Percentiles rank a stretch among this genome's conserved stretches.
Conservation (phyloP, 768 basidiomycete species). For the Termitomyces sp. region DNA sequence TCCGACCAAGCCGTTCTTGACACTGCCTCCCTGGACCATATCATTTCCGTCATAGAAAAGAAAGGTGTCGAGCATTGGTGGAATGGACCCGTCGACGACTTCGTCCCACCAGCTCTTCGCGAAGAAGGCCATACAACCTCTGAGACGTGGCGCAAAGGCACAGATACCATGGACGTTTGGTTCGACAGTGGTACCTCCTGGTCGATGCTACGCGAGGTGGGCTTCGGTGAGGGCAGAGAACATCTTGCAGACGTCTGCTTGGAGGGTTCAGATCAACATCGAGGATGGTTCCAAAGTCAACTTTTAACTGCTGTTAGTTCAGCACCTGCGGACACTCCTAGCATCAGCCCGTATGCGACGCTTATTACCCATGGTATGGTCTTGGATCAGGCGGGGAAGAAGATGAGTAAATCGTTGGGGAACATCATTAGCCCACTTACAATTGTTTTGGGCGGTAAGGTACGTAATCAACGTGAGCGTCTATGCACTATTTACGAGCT, state of each 20-base stretch:
- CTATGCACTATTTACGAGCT: slow-evolving; percentile 2
- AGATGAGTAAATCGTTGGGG: slow-evolving; percentile 97
- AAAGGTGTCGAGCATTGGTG: slow-evolving; percentile 90
- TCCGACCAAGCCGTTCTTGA: slow-evolving; percentile 67
- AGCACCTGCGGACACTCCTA: slow-evolving; percentile 25
- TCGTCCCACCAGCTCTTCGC: slow-evolving; percentile 62
- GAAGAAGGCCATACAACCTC: slow-evolving; percentile 39
- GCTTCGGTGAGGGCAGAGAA: slow-evolving; percentile 27
- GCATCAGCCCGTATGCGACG: slow-evolving; percentile 60
- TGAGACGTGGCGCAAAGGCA: slow-evolving; percentile 69
- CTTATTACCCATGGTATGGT: slow-evolving; percentile 98
- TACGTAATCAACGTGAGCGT: slow-evolving; percentile 29
- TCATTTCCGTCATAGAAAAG: slow-evolving; percentile 66
- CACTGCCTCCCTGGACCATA: slow-evolving; percentile 63
- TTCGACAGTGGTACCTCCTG: slow-evolving; percentile 97
- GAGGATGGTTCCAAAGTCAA: slow-evolving; percentile 98
- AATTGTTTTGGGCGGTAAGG: slow-evolving; percentile 75
- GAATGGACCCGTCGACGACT: slow-evolving; percentile 80
- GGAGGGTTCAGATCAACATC: slow-evolving; percentile 96
- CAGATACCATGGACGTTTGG: slow-evolving; percentile 99
- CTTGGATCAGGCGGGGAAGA: slow-evolving; percentile 82
- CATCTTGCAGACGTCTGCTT: slow-evolving; percentile 82
- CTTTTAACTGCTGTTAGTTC: slow-evolving; percentile 77
- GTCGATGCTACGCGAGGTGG: slow-evolving; percentile 62
- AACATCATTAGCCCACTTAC: slow-evolving; percentile 87